Base-by-base conservation (phyloP, 371 early-diverging fungal genomes). In the Thermomucor indicae-seudaticae region DNA sequence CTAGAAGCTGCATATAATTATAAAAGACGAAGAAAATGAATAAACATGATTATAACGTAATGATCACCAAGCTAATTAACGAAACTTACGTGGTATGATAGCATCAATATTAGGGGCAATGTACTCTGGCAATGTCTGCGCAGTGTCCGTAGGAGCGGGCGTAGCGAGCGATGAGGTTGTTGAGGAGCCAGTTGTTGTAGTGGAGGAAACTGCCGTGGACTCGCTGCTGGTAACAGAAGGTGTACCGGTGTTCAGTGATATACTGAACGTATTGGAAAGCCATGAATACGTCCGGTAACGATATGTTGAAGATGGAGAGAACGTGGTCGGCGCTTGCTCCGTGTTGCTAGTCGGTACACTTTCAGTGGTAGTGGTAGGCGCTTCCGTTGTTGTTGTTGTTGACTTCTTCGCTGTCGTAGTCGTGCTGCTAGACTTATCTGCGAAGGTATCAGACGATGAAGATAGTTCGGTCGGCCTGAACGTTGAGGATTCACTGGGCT, bases 61-160 rank as follows among this genome's bases (percentile, higher is more conserved):
- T 8, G 10, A 29, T 52, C 17, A 24, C 22, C 27, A 28, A 45
- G 28, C n/a, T 43, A 38, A 46, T 23, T 43, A 37, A 35, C 20
- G 28, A 3, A 19, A 41, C 49, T 56, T 54, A 62, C 69, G 22
- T 25, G 75, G 75, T 43, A 75, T 68, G 49, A 69, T 67, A 8
- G 72, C 71, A 57, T 69, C 57, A 3, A 67, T 47, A 41, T 75
- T 75, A 20, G 75, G 75, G 6, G 72, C 72, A 63, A 75, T 75
- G 45, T 59, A 69, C 46, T 70, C 58, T 25, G 75, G 75, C 2
- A 71, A 25, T 20, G 41, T 56, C 23, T 53, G 37, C 19, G 46
- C 23, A n/a, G n/a, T n/a, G n/a, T n/a, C n/a, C n/a, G n/a, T n/a
- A n/a, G n/a, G n/a, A n/a, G n/a, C n/a, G n/a, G n/a, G n/a, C 11